These are phyloP conservation scores for Chlamydomonas reinhardtii DNA, from an alignment of 163 green algal species.

Conservation along the genomic window DNA sequence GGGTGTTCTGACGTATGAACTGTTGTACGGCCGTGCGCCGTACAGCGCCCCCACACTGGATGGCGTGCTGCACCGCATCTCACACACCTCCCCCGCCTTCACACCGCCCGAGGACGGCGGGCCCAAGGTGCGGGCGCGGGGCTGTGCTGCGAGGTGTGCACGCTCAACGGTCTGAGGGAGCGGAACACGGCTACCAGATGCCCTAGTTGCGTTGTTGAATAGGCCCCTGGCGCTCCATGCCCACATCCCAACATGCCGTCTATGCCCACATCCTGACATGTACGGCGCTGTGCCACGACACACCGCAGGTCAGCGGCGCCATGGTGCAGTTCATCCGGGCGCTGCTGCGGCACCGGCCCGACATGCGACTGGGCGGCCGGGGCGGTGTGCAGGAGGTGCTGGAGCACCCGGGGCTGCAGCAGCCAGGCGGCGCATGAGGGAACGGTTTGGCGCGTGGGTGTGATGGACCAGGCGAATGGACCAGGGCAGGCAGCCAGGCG, in stretches of 20 bases:
- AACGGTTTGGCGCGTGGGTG: too few relatives aligned
- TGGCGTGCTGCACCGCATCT: neutral
- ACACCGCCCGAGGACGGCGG: neutral
- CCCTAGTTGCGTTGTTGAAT: too few relatives aligned
- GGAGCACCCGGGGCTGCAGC: neutral
- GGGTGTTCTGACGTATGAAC: slow-evolving; percentile 34
- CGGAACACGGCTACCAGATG: too few relatives aligned
- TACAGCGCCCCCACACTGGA: neutral
- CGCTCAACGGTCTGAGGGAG: too few relatives aligned
- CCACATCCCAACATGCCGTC: too few relatives aligned
- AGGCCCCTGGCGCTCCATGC: too few relatives aligned
- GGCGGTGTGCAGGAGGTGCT: slow-evolving; percentile 21
- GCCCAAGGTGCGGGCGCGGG: slow-evolving; percentile 11
- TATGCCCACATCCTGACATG: too few relatives aligned
- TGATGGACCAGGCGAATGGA: too few relatives aligned
- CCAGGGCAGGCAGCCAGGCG: too few relatives aligned
- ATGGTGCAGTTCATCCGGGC: slow-evolving; percentile 11
- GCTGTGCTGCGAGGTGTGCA: too few relatives aligned
- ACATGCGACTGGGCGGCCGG: slow-evolving; percentile 6
- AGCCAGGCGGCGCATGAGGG: neutral
- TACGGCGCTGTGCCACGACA: too few relatives aligned
- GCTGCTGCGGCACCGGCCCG: slow-evolving; percentile 21
- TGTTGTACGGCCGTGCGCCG: slow-evolving; percentile 41
- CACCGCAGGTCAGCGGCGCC: slow-evolving; percentile 21
- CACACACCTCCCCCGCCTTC: neutral